These are phyloP conservation scores for Teratosphaeria destructans DNA, from an alignment of 2,329 filamentous ascomycete species.

Conservation along the genomic window DNA sequence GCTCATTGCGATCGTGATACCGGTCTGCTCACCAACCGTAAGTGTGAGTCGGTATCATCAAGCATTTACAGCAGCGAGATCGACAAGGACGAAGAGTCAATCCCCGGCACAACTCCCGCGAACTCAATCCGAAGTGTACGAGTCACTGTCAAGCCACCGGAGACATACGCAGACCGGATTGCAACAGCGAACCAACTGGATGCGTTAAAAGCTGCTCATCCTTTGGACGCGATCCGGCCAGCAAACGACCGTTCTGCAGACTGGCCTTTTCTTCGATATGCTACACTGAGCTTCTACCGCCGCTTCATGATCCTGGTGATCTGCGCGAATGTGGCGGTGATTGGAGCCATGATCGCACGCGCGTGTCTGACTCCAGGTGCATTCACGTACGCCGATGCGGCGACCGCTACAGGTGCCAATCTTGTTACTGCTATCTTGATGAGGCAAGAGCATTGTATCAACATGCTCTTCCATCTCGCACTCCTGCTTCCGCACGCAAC, in stretches of 20 bases:
- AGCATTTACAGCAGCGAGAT: neutral
- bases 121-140: neutral
- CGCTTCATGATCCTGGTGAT: slow-evolving; percentile 21
- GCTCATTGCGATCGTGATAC: neutral
- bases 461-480: slow-evolving; percentile 26
- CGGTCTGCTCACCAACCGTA: neutral
- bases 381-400: slow-evolving; percentile 16
- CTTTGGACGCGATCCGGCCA: slow-evolving; percentile 12
- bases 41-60: neutral
- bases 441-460: slow-evolving; percentile 32
- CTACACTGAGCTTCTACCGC: slow-evolving; percentile 21
- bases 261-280: slow-evolving; percentile 20
- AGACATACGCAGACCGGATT: slow-evolving; percentile 7
- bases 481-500: slow-evolving; percentile 24
- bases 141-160: neutral
- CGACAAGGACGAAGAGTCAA: neutral
- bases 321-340: slow-evolving; percentile 14
- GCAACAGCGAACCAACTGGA: slow-evolving; percentile 16
- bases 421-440: slow-evolving; percentile 26
- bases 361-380: neutral
- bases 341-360: slow-evolving; percentile 6
- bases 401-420: slow-evolving; percentile 26
- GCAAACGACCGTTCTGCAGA: slow-evolving; percentile 10
- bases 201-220: slow-evolving; percentile 8
- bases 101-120: neutral